Evolutionary conservation across 768 basidiomycete genomes (phyloP).

Genomic region (Mycena haematopus): DNA sequence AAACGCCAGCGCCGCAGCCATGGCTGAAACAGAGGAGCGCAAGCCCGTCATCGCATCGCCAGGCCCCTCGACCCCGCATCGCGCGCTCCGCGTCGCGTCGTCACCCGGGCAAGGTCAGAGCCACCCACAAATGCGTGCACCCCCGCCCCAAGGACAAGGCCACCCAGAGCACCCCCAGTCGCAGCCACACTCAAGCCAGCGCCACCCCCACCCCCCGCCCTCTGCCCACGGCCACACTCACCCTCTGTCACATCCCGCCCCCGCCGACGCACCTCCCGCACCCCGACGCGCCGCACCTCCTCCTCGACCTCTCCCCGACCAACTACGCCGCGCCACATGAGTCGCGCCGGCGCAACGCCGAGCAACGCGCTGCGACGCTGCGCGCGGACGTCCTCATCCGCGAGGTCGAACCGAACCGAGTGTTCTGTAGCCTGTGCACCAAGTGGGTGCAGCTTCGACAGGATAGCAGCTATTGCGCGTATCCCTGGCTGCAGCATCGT

Average conservation of each 20-base stretch:
- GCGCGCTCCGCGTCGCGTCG: background rate
- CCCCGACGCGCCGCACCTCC: constrained; percentile 43
- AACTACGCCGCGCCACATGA: constrained; percentile 67
- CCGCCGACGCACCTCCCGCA: constrained; percentile 33
- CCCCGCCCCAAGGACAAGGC: background rate
- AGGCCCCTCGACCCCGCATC: background rate
- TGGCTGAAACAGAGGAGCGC: constrained; percentile 19
- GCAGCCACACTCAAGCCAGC: background rate
- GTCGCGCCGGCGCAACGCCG: constrained; percentile 76
- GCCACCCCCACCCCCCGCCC: constrained; percentile 37
- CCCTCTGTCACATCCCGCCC: constrained; percentile 17
- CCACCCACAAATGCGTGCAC: background rate
- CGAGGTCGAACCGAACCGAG: constrained; percentile 75
- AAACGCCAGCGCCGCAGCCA: constrained; percentile 7
- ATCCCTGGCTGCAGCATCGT: constrained; percentile 83
- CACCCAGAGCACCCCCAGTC: constrained; percentile 17
- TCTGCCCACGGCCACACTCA: constrained; percentile 3
- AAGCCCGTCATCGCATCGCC: constrained; percentile 16
- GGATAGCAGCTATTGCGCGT: constrained; percentile 80
- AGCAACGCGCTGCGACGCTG: constrained; percentile 77
- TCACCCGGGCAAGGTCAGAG: background rate
- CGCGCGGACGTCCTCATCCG: constrained; percentile 69
- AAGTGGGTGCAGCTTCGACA: constrained; percentile 87
- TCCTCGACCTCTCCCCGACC: constrained; percentile 64
- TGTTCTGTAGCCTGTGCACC: constrained; percentile 76